Evolutionary conservation across 176 grass and related monocot species (phyloP), one percentile per base, ranked within the genome.

Genomic region (Oryza australiensis): DNA sequence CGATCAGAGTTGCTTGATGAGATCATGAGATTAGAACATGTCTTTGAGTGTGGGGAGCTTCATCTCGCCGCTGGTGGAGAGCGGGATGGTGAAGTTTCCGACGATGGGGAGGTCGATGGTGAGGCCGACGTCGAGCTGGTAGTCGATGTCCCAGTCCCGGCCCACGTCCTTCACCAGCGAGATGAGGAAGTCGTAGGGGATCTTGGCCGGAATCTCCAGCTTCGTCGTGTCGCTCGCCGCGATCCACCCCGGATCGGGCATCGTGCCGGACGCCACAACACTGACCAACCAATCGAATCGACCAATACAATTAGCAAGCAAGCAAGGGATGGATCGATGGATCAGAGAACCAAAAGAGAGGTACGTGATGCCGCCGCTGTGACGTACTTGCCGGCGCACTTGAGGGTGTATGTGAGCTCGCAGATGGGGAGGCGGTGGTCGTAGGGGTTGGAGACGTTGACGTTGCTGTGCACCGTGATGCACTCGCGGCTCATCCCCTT

Each of bases 81-180:
- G 90, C 3, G 94, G 94, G 80, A 97, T 92, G 77, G 95, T 97
- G 88, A 97, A 68, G 80, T 92, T 90, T 0, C 94, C 94, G 53
- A 92, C 5, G 41, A 94, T 33, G 12, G 92, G 92, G 10, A 94
- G 86, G 62, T 94, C 94, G 27, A 97, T 38, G 57, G 88, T 97
- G 77, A 94, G 83, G 0, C 86, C 81, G 3, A 97, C 95, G 1
- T 60, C 12, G 24, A 97, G 78, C 40, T 73, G 60, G 70, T 97
- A 97, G 70, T 97, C 92, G 38, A 97, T 85, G 83, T 97, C 95
- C 95, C 92, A 94, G 76, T 97, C 95, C 26, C 83, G 55, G 2
- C 88, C 90, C 2, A 91, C 55, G 45, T 97, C 95, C 82, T 76
- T 89, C 23, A 86, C 64, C 38, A 94, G 0, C 2, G 87, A 85